These are phyloP conservation scores for Gymnopilus dilepis DNA, from an alignment of 768 basidiomycete genomes.

Conservation along the genomic window DNA sequence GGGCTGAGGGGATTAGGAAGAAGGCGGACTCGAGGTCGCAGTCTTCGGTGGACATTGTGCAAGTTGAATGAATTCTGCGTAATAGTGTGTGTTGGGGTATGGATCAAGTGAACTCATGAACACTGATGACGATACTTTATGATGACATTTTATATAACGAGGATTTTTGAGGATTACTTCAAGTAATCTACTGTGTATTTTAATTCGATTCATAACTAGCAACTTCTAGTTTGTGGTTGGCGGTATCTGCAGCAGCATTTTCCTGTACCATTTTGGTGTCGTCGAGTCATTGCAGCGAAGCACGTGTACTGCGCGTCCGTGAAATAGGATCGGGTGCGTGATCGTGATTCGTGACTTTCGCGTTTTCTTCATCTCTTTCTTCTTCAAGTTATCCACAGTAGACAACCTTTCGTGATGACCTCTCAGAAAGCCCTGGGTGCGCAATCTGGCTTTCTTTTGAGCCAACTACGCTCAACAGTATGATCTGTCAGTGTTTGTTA, in stretches of 20 bases:
- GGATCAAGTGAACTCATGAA: too few species aligned
- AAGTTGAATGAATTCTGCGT: not conserved
- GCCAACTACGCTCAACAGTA: not conserved
- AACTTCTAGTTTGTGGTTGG: not conserved
- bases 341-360: not conserved
- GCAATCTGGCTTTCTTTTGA: not conserved
- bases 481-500: conserved; percentile 79
- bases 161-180: not conserved
- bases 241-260: not conserved
- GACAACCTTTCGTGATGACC: conserved; percentile 4
- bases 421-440: conserved; percentile 24
- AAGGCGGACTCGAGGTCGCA: conserved; percentile 12
- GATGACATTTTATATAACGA: not conserved
- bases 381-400: not conserved
- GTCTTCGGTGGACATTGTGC: not conserved
- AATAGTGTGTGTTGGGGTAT: not conserved
- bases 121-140: too few species aligned
- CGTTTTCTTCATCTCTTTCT: not conserved
- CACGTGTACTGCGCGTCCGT: conserved; percentile 1
- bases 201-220: not conserved
- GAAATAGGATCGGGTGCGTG: not conserved
- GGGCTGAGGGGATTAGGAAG: conserved; percentile 48
- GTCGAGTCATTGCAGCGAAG: not conserved
- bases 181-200: not conserved
- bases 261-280: not conserved